Conservation (phyloP, 805 yeast genomes). For the Debaryomyces maramus region DNA sequence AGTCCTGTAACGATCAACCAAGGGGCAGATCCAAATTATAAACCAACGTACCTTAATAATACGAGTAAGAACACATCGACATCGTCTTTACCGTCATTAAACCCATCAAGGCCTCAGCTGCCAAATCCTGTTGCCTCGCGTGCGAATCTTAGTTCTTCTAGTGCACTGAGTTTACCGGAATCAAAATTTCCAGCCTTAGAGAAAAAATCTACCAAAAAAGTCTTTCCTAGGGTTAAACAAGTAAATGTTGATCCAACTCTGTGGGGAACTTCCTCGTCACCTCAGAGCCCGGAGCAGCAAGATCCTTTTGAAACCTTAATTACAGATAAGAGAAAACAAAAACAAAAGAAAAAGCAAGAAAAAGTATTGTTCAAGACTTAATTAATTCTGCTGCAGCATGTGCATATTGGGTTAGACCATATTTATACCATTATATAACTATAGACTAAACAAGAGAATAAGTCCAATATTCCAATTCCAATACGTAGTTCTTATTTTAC, state of each 20-base stretch:
- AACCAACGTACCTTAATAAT: constrained; percentile 34
- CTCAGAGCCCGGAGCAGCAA: constrained; percentile 1
- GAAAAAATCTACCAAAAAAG: constrained; percentile 36
- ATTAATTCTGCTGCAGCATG: too few species aligned
- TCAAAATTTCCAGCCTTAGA: constrained; percentile 51
- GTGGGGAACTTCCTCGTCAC: constrained; percentile 18
- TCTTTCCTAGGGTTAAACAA: constrained; percentile 62
- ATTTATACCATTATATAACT: too few species aligned
- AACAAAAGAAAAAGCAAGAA: constrained; percentile 20
- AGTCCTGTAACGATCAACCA: constrained; percentile 13
- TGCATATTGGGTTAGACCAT: too few species aligned
- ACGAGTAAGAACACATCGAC: constrained; percentile 13
- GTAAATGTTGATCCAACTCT: constrained; percentile 21
- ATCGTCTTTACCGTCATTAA: constrained; percentile 30
- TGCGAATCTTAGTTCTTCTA: constrained; percentile 18
- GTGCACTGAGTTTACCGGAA: constrained; percentile 16
- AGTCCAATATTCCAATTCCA: too few species aligned
- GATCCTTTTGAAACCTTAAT: constrained; percentile 8
- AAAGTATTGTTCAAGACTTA: constrained; percentile 10
- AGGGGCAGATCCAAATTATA: constrained; percentile 22
- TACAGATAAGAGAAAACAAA: constrained; percentile 15
- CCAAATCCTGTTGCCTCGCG: constrained; percentile 20
- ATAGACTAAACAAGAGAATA: too few species aligned
- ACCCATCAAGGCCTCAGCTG: constrained; percentile 23
- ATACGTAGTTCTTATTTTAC: too few species aligned